Conservation (phyloP, 768 basidiomycete genomes). For the Hirschioporus abietinus region DNA sequence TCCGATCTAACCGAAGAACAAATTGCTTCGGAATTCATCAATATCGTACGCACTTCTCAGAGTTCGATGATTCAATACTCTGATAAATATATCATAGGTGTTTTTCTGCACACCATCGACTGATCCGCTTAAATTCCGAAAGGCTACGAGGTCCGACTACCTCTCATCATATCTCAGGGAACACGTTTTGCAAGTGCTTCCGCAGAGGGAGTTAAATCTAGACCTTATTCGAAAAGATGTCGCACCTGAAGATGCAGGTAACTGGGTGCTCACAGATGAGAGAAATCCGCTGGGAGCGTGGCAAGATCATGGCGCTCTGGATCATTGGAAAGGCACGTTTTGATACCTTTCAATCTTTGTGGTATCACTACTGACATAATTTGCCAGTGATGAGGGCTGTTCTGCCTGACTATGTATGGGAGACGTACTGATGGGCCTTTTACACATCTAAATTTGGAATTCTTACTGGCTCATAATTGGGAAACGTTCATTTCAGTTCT, state of each 20-base stretch:
- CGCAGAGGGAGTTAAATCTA: conserved; percentile 49
- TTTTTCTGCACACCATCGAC: conserved; percentile 71
- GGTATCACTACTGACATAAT: conserved; percentile 1
- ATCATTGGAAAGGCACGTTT: conserved; percentile 72
- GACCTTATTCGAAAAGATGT: conserved; percentile 21
- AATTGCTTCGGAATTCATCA: conserved; percentile 51
- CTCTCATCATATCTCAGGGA: conserved; percentile 64
- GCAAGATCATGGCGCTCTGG: conserved; percentile 57
- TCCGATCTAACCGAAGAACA: conserved; percentile 40
- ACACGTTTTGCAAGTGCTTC: conserved; percentile 48
- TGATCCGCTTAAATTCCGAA: conserved; percentile 53
- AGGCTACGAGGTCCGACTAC: conserved; percentile 50
- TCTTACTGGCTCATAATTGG: too few species aligned
- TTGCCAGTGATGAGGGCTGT: conserved; percentile 69
- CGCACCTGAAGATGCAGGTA: conserved; percentile 32
- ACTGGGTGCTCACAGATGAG: conserved; percentile 57
- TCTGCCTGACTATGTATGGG: conserved; percentile 70
- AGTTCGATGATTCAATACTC: background rate
- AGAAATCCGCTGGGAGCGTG: conserved; percentile 58
- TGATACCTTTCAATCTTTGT: conserved; percentile 8
- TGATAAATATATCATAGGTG: conserved; percentile 41
- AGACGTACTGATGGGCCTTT: conserved; percentile 51
- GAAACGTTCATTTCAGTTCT: too few species aligned
- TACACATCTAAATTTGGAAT: too few species aligned
- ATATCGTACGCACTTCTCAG: conserved; percentile 51